Conservation (phyloP, 1,139 yeast genomes). For the Lodderomyces oxycetoniae region DNA sequence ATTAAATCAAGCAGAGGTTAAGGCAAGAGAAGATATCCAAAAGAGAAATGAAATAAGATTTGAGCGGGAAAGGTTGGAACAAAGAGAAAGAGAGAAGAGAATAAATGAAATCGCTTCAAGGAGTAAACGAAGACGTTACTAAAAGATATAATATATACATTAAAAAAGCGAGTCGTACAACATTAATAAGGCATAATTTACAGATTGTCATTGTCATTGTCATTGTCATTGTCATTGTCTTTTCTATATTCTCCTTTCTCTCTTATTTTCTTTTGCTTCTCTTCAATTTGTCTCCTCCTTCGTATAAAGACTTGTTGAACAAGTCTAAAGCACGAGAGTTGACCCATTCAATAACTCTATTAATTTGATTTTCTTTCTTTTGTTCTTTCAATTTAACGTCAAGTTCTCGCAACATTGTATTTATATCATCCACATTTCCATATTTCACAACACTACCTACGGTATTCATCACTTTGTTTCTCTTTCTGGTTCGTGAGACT, state of each 20-base stretch:
- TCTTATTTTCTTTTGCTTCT: slow-evolving; percentile 17
- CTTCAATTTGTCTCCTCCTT: slow-evolving; percentile 46
- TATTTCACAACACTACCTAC: slow-evolving; percentile 26
- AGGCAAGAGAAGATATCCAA: slow-evolving; percentile 68
- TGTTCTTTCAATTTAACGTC: slow-evolving; percentile 25
- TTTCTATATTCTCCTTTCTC: slow-evolving; percentile 1
- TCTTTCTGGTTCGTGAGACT: slow-evolving; percentile 15
- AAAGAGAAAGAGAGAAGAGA: slow-evolving; percentile 55
- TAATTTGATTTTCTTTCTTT: slow-evolving; percentile 35
- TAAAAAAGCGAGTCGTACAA: background rate
- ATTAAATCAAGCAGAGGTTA: slow-evolving; percentile 65
- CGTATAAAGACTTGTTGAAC: slow-evolving; percentile 51
- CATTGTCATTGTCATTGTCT: background rate
- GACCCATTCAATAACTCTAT: slow-evolving; percentile 56
- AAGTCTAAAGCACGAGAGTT: slow-evolving; percentile 52
- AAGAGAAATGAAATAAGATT: slow-evolving; percentile 53
- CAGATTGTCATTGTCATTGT: background rate
- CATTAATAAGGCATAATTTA: background rate
- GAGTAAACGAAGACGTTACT: slow-evolving; percentile 27
- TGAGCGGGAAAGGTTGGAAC: slow-evolving; percentile 31
- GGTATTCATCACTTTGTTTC: slow-evolving; percentile 9
- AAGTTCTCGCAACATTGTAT: slow-evolving; percentile 23
- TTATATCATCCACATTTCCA: slow-evolving; percentile 31
- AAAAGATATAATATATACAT: background rate
- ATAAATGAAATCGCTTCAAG: slow-evolving; percentile 51